phyloP scores from a whole-genome alignment of 2,329 filamentous ascomycete species.

The Aspergillus sp. region DNA sequence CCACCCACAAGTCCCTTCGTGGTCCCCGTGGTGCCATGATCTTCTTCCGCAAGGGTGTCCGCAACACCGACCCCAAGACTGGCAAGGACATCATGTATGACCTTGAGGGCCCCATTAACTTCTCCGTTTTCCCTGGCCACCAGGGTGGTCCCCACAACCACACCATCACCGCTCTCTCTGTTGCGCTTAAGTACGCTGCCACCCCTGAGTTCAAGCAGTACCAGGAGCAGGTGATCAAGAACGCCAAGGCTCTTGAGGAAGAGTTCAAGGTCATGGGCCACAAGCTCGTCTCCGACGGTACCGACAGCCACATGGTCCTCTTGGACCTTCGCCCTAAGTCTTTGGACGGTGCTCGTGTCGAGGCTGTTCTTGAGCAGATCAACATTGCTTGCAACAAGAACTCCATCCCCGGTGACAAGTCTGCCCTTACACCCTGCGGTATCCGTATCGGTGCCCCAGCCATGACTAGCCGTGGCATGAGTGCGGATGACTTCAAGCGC shows the following conservation, averaged over 20 bases:
- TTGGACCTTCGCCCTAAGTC: conserved; percentile 85
- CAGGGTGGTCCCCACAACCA: conserved; percentile 99
- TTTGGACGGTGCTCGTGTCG: conserved; percentile 88
- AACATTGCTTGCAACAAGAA: conserved; percentile 99
- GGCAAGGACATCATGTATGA: conserved; percentile 85
- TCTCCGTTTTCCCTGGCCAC: conserved; percentile 95
- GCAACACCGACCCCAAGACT: conserved; percentile 78
- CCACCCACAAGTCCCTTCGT: conserved; percentile 94
- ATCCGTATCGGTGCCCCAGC: conserved; percentile 95
- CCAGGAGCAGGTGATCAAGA: conserved; percentile 84
- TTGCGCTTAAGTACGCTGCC: conserved; percentile 91
- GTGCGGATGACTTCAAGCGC: conserved; percentile 85
- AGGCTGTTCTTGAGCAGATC: conserved; percentile 94
- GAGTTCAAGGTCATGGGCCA: conserved; percentile 72
- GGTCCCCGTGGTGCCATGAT: conserved; percentile 96
- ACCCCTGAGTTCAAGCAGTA: conserved; percentile 88
- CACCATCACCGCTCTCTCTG: conserved; percentile 92
- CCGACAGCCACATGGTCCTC: conserved; percentile 95
- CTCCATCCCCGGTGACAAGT: conserved; percentile 96
- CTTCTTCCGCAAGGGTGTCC: conserved; percentile 93
- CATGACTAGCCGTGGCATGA: conserved; percentile 96
- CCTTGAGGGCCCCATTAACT: conserved; percentile 90
- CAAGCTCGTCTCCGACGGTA: conserved; percentile 88
- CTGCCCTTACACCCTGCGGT: conserved; percentile 88
- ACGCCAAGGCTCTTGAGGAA: conserved; percentile 81